Evolutionary conservation across 176 grass and related monocot species (phyloP), one percentile per base, ranked within the genome.

Genomic region (Dendrocalamus sinicus): DNA sequence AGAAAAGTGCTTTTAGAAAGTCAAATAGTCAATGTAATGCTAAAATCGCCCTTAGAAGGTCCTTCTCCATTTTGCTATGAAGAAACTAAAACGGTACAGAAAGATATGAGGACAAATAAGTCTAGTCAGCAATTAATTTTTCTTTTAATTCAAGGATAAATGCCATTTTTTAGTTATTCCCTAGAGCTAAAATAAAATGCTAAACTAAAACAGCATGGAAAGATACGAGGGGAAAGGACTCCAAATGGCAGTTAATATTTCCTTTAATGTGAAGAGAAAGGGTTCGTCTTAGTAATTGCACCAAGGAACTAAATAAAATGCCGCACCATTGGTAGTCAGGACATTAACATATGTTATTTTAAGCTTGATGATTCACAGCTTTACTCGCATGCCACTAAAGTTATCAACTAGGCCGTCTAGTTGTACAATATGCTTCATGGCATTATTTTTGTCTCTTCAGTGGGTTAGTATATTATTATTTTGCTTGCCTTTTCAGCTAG

Each of bases 51-150:
- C 40, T 37, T 66, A 66, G 11, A 59, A 3, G 4, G 28, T 89
- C 73, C 37, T 65, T 58, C 13, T 50, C 75, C 81, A 24, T 72
- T 72, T 48, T 67, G 23, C 13, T 28, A 78, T 63, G 28, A 52
- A 52, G 44, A 84, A 65, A 72, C 26, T 72, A 35, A 78, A 70
- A 32, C 2, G 35, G 22, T 8, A 55, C 35, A 52, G 12, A 54
- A 26, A 57, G 19, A 80, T 55, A 50, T 14, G 3, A 19, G 71
- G 24, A 39, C 5, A 26, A 69, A 63, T 30, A 67, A 67, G 4
- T 79, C 24, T 57, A 78, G 37, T 9, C 9, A 74, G 7, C 24
- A 58, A 67, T 83, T 67, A 13, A 13, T 17, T 60, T 59, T 76
- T 85, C 15, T 37, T 55, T 30, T 70, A 70, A 41, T 79, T 70